A percentile compares a stretch with the other conserved stretches of the same genome.
Evolutionary conservation across 306 rosid species (phyloP).

Genomic region (Dryas drummondii): DNA sequence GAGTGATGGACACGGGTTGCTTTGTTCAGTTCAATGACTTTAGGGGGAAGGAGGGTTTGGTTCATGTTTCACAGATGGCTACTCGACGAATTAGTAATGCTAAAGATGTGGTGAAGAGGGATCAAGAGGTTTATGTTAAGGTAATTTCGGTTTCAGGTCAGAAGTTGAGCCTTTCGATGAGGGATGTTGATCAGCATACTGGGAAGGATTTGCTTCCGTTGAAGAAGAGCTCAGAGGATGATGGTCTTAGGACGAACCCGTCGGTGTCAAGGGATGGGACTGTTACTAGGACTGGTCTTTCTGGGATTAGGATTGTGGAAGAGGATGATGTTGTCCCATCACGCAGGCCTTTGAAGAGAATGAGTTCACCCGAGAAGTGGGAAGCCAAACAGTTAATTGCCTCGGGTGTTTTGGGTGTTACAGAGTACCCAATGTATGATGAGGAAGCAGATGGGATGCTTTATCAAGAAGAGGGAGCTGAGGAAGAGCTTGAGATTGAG

Average conservation of each 20-base stretch:
- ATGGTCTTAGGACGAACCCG: conserved; percentile 52
- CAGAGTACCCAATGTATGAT: conserved; percentile 74
- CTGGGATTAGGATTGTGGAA: conserved; percentile 82
- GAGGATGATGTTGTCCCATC: conserved; percentile 53
- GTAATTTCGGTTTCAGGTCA: conserved; percentile 73
- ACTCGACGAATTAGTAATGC: conserved; percentile 67
- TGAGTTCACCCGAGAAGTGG: conserved; percentile 96
- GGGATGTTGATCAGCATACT: conserved; percentile 80
- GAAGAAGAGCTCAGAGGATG: conserved; percentile 59
- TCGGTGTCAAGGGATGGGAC: conserved; percentile 65
- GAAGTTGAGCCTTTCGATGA: conserved; percentile 83
- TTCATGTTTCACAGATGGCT: conserved; percentile 85
- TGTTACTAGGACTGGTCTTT: conserved; percentile 65
- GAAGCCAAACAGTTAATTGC: conserved; percentile 89
- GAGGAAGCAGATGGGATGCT: conserved; percentile 80
- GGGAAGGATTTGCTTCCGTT: conserved; percentile 81
- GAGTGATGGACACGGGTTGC: conserved; percentile 87
- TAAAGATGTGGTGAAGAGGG: conserved; percentile 83
- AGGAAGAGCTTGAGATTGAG: conserved; percentile 91
- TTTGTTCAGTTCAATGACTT: conserved; percentile 73
- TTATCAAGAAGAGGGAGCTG: conserved; percentile 82
- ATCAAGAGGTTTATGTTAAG: conserved; percentile 79
- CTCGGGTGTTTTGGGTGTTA: conserved; percentile 67
- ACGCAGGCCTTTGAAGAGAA: conserved; percentile 81
- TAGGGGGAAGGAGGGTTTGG: conserved; percentile 85